Conservation (phyloP, 805 yeast genomes). For the Cyberlindnera euphorbiae region DNA sequence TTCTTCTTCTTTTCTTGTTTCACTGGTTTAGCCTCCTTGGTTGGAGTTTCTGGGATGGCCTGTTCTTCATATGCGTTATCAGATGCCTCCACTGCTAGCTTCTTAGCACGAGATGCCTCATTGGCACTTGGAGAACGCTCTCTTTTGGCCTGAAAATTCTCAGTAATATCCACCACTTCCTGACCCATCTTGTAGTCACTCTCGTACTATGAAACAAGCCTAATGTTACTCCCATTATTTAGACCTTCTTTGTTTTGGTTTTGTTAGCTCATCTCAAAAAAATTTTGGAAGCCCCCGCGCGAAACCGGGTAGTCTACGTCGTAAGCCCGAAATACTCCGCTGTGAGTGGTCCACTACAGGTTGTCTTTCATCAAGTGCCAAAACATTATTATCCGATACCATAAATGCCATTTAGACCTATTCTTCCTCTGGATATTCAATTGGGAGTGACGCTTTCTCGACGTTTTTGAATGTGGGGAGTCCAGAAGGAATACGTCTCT, state of each 20-base stretch:
- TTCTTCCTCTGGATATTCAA: conserved; percentile 32
- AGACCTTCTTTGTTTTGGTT: conserved; percentile 9
- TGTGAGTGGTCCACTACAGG: conserved; percentile 13
- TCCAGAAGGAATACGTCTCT: conserved; percentile 22
- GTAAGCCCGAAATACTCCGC: conserved; percentile 7
- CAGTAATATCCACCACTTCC: conserved; percentile 1
- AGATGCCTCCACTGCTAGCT: conserved; percentile 3
- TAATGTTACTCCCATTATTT: too few relatives aligned
- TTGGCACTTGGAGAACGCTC: conserved; percentile 13
- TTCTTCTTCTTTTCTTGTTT: conserved; percentile 20
- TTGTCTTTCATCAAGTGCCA: too few relatives aligned
- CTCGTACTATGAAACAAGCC: background rate
- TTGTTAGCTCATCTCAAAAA: conserved; percentile 11
- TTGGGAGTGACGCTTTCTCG: conserved; percentile 52
- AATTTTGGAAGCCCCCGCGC: conserved; percentile 4
- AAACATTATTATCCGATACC: too few relatives aligned
- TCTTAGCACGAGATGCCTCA: conserved; percentile 5
- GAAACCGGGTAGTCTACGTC: conserved; percentile 1
- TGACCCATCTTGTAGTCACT: conserved; percentile 3
- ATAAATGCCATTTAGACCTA: too few relatives aligned
- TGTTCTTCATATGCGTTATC: background rate
- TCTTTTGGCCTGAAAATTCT: conserved; percentile 2
- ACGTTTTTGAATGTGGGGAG: conserved; percentile 60
- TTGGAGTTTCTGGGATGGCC: background rate
- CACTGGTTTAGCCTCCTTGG: background rate